These are phyloP conservation scores for Mortierella sp. DNA, from an alignment of 371 early-diverging fungal genomes.

Conservation along the genomic window DNA sequence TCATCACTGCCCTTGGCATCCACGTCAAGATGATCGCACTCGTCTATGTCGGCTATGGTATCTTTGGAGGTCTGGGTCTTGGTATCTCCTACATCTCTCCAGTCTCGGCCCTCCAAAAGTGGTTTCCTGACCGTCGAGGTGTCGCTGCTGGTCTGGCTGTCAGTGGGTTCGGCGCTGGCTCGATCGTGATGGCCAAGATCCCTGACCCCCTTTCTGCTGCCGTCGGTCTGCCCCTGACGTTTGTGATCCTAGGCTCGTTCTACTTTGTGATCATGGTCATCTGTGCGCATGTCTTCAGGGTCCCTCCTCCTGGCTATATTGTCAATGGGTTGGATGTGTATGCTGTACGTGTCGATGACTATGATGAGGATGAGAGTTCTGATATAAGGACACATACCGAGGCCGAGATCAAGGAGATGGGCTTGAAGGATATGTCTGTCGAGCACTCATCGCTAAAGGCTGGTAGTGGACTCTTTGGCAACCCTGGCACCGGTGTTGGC, in stretches of 20 bases:
- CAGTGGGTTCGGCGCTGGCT: constrained; percentile 78
- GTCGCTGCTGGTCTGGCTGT: constrained; percentile 71
- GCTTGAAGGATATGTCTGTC: constrained; percentile 10
- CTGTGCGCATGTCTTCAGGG: constrained; percentile 65
- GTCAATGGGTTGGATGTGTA: constrained; percentile 67
- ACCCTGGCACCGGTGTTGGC: neutral
- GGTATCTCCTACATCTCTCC: constrained; percentile 68
- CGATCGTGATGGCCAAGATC: constrained; percentile 71
- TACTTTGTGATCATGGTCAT: constrained; percentile 63
- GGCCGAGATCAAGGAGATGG: constrained; percentile 15
- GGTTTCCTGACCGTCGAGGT: constrained; percentile 72
- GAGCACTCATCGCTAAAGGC: constrained; percentile 12
- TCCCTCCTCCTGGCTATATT: constrained; percentile 73
- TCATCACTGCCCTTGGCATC: constrained; percentile 67
- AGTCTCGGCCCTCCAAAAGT: constrained; percentile 68
- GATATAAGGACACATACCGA: constrained; percentile 14
- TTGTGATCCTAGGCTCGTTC: constrained; percentile 66
- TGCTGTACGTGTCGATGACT: constrained; percentile 59
- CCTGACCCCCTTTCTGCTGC: constrained; percentile 64
- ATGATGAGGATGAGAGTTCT: constrained; percentile 27
- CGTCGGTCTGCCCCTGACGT: constrained; percentile 68
- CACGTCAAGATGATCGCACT: constrained; percentile 60
- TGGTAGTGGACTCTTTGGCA: constrained; percentile 16
- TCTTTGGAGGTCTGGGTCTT: constrained; percentile 64
- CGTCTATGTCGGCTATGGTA: constrained; percentile 67